phyloP scores from a whole-genome alignment of 2,329 filamentous ascomycete genomes.

The Fusarium virguliforme region DNA sequence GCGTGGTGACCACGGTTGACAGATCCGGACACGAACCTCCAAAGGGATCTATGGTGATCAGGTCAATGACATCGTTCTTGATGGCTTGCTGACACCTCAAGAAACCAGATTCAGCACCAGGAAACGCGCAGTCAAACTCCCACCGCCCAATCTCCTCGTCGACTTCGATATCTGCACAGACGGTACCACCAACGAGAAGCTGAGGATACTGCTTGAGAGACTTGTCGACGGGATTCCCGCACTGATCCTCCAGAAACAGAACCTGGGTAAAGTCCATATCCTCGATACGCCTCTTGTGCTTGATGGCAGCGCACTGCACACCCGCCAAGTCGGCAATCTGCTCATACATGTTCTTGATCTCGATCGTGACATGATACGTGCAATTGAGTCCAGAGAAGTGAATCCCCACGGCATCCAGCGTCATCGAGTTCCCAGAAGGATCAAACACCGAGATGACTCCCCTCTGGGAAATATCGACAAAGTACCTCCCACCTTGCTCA shows the following conservation, averaged over 20 bases:
- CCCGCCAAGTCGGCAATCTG: slow-evolving; percentile 55
- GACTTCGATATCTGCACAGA: slow-evolving; percentile 52
- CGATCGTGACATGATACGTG: slow-evolving; percentile 54
- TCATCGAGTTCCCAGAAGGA: slow-evolving; percentile 52
- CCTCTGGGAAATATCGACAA: slow-evolving; percentile 57
- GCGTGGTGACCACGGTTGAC: slow-evolving; percentile 55
- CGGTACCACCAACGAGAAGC: slow-evolving; percentile 54
- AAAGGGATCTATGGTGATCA: slow-evolving; percentile 56
- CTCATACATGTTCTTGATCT: slow-evolving; percentile 54
- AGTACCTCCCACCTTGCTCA: slow-evolving; percentile 47
- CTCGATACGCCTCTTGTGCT: slow-evolving; percentile 42
- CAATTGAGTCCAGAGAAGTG: slow-evolving; percentile 57
- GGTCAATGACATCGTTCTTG: slow-evolving; percentile 53
- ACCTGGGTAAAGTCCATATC: slow-evolving; percentile 54
- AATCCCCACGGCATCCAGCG: slow-evolving; percentile 54
- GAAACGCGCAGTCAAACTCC: slow-evolving; percentile 58
- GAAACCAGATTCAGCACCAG: slow-evolving; percentile 52
- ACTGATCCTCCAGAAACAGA: slow-evolving; percentile 57
- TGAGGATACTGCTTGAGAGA: slow-evolving; percentile 51
- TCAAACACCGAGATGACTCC: slow-evolving; percentile 54
- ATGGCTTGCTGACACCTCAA: slow-evolving; percentile 55
- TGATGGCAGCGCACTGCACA: slow-evolving; percentile 51
- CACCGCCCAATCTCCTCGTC: slow-evolving; percentile 52
- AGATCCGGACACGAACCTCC: slow-evolving; percentile 56
- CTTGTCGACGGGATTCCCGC: slow-evolving; percentile 51